Conservation (phyloP, 2,329 filamentous ascomycete species). For the Byssoonygena ceratinophila region DNA sequence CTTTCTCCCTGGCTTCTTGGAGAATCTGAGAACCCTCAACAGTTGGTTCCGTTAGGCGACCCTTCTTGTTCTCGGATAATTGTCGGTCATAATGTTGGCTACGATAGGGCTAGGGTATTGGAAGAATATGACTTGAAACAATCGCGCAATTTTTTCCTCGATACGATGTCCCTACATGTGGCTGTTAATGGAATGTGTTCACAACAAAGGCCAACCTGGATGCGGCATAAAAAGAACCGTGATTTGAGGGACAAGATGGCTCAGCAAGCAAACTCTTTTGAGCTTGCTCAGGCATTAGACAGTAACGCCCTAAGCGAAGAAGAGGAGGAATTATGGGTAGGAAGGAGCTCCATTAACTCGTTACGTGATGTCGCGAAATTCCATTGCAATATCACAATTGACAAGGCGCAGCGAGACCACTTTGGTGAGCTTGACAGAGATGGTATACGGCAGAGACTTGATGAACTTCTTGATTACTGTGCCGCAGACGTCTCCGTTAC, state of each 20-base stretch:
- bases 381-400: constrained; percentile 80
- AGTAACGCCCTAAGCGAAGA: constrained; percentile 60
- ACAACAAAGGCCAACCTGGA: constrained; percentile 88
- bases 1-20: constrained; percentile 87
- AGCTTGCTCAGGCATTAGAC: constrained; percentile 60
- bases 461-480: constrained; percentile 84
- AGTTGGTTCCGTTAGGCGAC: constrained; percentile 80
- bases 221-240: constrained; percentile 85
- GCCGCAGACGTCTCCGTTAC: constrained; percentile 89
- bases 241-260: constrained; percentile 73
- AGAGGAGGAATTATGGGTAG: constrained; percentile 92
- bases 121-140: constrained; percentile 85
- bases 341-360: constrained; percentile 88
- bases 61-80: constrained; percentile 62
- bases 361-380: constrained; percentile 92
- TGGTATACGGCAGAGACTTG: constrained; percentile 59
- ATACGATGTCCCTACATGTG: constrained; percentile 97
- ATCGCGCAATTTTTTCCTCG: constrained; percentile 74
- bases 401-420: constrained; percentile 76
- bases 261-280: constrained; percentile 57
- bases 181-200: constrained; percentile 99
- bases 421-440: constrained; percentile 71
- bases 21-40: constrained; percentile 64
- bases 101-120: constrained; percentile 73
- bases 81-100: constrained; percentile 91